Base-by-base conservation (phyloP, 495 filamentous ascomycete genomes). In the Trichoderma erinaceum region DNA sequence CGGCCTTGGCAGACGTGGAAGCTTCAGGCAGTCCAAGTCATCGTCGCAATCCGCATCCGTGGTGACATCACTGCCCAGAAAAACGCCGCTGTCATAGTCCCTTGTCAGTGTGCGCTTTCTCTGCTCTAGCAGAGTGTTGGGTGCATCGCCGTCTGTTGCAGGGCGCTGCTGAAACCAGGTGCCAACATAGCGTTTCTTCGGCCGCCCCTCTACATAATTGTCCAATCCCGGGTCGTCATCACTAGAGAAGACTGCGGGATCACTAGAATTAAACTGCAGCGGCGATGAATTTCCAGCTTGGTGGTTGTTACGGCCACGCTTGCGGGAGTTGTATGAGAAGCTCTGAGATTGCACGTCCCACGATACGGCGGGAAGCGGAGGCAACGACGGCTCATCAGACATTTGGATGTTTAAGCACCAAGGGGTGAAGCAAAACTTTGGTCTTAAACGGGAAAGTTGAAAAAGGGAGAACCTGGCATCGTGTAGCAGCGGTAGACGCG, bases 1-100 rank as follows among this genome's bases (percentile, higher is more conserved):
- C 13, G 73, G 67, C 66, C 68, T 75, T 21, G 76, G 44, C 43
- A 72, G 64, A 4, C 69, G 29, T 25, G 70, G 66, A 8, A 67
- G 32, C 18, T 74, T 71, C 27, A 78, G 67, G n/a, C 44, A 41
- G 1, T 77, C 72, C 1, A 76, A 56, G 25, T 69, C 68, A 4
- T 80, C 80, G 27, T 81, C 80, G 1, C 76, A 69, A 63, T 85
- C 78, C 10, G 78, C 69, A 63, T 85, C 78, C 10, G 78, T 79
- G 18, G 63, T 79, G 18, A 58, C 75, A 67, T 90, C 89, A 71
- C 89, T 90, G 18, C 85, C 87, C 85, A 93, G 85, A 83, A 86
- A 93, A n/a, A 94, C 87, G 66, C 90, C 91, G 77, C 89, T 92
- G 74, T 96, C 92, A n/a, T 86, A 77, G 70, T 89, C 81, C 35